These are phyloP conservation scores for Eucalyptus regnans DNA, from an alignment of 345 rosid species.

Conservation along the genomic window DNA sequence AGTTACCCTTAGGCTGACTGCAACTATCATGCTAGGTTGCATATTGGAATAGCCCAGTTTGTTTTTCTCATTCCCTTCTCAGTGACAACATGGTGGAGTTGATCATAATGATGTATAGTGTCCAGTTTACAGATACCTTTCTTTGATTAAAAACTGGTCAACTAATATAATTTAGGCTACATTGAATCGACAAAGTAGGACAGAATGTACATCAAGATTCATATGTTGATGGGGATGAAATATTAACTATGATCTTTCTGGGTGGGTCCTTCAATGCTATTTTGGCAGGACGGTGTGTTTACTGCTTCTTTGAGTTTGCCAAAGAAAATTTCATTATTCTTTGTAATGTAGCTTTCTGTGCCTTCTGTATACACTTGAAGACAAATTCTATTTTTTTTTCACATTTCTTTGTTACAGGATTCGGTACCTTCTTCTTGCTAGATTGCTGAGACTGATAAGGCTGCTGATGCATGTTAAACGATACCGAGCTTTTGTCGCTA, in stretches of 20 bases:
- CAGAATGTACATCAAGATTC: not conserved
- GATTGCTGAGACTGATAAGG: constrained; percentile 89
- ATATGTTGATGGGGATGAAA: not conserved
- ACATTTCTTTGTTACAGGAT: constrained; percentile 39
- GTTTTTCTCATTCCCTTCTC: not conserved
- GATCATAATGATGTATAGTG: not conserved
- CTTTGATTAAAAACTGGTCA: not conserved
- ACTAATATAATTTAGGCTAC: not conserved
- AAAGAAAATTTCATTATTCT: not conserved
- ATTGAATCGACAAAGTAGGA: not conserved
- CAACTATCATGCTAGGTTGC: not conserved
- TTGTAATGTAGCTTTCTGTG: not conserved
- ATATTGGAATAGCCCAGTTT: not conserved
- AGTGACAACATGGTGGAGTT: not conserved
- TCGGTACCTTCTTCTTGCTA: constrained; percentile 93
- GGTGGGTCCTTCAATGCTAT: not conserved
- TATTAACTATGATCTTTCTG: not conserved
- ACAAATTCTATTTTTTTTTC: not conserved
- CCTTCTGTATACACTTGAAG: not conserved
- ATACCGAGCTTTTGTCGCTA: constrained; percentile 84
- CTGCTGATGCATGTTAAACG: constrained; percentile 62
- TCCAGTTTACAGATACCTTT: not conserved
- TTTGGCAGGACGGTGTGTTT: not conserved
- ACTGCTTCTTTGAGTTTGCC: not conserved
- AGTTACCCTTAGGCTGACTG: not conserved